phyloP scores from a whole-genome alignment of 495 filamentous ascomycete genomes.

The Daldinia caldariorum region DNA sequence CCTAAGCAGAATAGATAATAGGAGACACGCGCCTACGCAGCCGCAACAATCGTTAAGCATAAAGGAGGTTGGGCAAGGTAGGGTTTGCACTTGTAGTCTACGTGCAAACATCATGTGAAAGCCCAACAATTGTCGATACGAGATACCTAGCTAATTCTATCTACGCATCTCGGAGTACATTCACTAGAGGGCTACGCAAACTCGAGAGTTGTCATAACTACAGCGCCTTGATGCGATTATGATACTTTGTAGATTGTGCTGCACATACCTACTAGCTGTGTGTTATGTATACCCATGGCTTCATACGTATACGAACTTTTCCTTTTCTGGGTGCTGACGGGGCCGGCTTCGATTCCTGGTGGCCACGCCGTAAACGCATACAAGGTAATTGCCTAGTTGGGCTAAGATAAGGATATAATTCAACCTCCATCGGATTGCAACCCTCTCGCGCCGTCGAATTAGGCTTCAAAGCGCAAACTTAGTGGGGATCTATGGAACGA shows the following conservation, averaged over 20 bases:
- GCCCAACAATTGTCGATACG: background rate
- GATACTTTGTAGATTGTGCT: slow-evolving; percentile 9
- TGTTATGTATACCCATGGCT: background rate
- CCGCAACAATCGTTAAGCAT: slow-evolving; percentile 1
- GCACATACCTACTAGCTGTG: no score
- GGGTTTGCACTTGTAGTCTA: slow-evolving; percentile 6
- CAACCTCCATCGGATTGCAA: slow-evolving; percentile 39
- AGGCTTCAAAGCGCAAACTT: slow-evolving; percentile 29
- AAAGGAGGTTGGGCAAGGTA: slow-evolving; percentile 19
- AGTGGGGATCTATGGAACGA: slow-evolving; percentile 15
- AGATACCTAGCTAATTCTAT: no score
- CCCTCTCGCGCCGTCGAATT: slow-evolving; percentile 42
- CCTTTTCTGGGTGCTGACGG: slow-evolving; percentile 28
- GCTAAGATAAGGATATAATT: slow-evolving; percentile 28
- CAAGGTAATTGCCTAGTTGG: slow-evolving; percentile 14
- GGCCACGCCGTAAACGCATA: slow-evolving; percentile 19
- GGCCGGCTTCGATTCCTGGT: slow-evolving; percentile 40
- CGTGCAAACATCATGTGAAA: background rate
- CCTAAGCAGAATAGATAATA: slow-evolving; percentile 4
- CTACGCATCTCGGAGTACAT: slow-evolving; percentile 1
- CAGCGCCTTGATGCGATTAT: slow-evolving; percentile 27
- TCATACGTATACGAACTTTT: slow-evolving; percentile 25
- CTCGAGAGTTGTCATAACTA: background rate
- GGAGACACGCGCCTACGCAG: slow-evolving; percentile 16
- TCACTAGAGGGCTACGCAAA: slow-evolving; percentile 9